Conservation (phyloP, 2,329 filamentous ascomycete genomes). For the Pseudofabraea citricarpa region DNA sequence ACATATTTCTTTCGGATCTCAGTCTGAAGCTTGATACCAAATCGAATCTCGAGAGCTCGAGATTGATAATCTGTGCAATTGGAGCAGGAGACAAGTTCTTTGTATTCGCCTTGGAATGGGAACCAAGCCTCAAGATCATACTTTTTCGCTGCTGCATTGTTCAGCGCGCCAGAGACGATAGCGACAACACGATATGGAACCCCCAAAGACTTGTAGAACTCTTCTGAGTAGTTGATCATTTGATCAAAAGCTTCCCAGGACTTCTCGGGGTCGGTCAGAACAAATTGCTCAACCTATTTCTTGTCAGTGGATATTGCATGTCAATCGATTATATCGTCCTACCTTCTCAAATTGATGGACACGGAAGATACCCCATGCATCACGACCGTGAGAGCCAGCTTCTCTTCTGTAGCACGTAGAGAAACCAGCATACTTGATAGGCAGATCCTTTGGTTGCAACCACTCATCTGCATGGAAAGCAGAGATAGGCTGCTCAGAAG, state of each 20-base stretch:
- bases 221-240: conserved; percentile 88
- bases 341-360: conserved; percentile 98
- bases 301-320: no score
- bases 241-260: conserved; percentile 91
- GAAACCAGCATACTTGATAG: conserved; percentile 88
- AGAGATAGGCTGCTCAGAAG: conserved; percentile 91
- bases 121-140: conserved; percentile 96
- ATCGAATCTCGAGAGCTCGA: conserved; percentile 87
- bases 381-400: conserved; percentile 83
- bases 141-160: conserved; percentile 87
- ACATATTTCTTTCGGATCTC: conserved; percentile 89
- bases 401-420: conserved; percentile 95
- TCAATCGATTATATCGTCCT: no score
- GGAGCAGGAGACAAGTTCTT: conserved; percentile 94
- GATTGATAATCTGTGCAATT: conserved; percentile 99
- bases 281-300: conserved; percentile 67
- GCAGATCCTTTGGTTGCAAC: conserved; percentile 78
- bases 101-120: conserved; percentile 94
- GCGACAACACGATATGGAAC: conserved; percentile 88
- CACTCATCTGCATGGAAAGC: conserved; percentile 92
- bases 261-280: conserved; percentile 78
- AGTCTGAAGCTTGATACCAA: conserved; percentile 79
- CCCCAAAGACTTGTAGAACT: conserved; percentile 87
- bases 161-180: conserved; percentile 94
- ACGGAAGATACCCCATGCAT: conserved; percentile 97